Base-by-base conservation (phyloP, 805 yeast species). In the Tetrapisispora taiwanensis region DNA sequence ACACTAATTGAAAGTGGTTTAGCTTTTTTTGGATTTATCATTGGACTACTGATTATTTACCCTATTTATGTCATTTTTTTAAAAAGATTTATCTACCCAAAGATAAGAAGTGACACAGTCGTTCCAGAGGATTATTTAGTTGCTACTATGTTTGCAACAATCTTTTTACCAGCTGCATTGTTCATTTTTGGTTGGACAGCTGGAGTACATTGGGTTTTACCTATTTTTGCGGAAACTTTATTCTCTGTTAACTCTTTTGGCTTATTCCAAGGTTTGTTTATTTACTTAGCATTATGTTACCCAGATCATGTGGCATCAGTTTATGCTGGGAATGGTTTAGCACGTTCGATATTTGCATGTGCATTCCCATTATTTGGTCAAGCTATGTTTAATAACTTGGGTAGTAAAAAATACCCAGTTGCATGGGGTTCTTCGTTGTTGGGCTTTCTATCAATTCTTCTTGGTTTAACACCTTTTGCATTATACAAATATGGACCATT, bases 311-410 rank as follows among this genome's bases (percentile, higher is more conserved):
- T 74, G 48, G 81, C 81, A 1, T 76, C 81, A 1, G 81, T 74
- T 3, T 76, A 73, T 58, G 82, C 82, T 7, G 75, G 78, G 32
- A 77, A 76, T 52, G 73, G 67, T 30, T 60, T 78, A 20, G 68
- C 70, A 47, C 70, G 83, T 43, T 65, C 76, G 6, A 60, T 60
- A 2, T 69, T 73, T 50, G 84, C 80, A 1, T 75, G 77, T 48
- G 74, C 72, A 3, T 79, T 79, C 67, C 84, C 84, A 35, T 66
- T 83, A 42, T 81, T 83, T 59, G 82, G 84, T 6, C 55, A 68
- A 32, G 74, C 75, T 30, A 70, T 83, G 75, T 83, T 72, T 56
- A 62, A 67, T 44, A 72, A 75, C 51, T 62, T 75, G 44, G 72
- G 71, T 8, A 69, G 71, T 40, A 60, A 60, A 2, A 69, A 66